Evolutionary conservation across 768 basidiomycete genomes (phyloP).

Genomic region (Calocybe indica): DNA sequence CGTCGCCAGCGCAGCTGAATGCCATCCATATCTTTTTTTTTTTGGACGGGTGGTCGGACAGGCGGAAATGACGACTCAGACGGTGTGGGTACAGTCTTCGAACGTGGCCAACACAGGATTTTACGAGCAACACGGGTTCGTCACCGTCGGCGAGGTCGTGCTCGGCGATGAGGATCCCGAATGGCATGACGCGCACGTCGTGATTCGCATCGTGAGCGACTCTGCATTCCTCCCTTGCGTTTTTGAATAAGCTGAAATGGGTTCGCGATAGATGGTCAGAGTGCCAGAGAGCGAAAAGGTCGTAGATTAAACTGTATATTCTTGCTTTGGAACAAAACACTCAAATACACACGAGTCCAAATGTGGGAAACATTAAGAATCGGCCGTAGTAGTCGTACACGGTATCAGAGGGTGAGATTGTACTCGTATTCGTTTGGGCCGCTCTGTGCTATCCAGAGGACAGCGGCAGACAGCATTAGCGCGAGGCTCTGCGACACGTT

Average conservation of each 20-base stretch:
- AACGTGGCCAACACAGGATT: constrained; percentile 15
- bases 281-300: no score
- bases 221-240: no score
- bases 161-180: constrained; percentile 24
- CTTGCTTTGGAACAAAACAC: no score
- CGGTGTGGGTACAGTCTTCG: constrained; percentile 23
- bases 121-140: constrained; percentile 18
- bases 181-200: constrained; percentile 21
- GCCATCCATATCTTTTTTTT: no score
- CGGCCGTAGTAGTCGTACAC: no score
- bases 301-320: no score
- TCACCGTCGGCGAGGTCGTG: constrained; percentile 13
- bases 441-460: constrained; percentile 91
- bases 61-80: constrained; percentile 20
- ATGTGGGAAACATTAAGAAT: no score
- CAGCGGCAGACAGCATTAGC: constrained; percentile 78
- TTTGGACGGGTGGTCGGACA: constrained; percentile 6
- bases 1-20: background rate
- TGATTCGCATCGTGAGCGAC: constrained; percentile 20
- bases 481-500: constrained; percentile 92
- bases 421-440: constrained; percentile 89
- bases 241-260: no score
- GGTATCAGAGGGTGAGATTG: constrained; percentile 64
- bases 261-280: no score
- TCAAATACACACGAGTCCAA: no score